Percentiles rank a stretch among this genome's conserved stretches.
Conservation (phyloP, 306 rosid species). For the Quercus agrifolia region DNA sequence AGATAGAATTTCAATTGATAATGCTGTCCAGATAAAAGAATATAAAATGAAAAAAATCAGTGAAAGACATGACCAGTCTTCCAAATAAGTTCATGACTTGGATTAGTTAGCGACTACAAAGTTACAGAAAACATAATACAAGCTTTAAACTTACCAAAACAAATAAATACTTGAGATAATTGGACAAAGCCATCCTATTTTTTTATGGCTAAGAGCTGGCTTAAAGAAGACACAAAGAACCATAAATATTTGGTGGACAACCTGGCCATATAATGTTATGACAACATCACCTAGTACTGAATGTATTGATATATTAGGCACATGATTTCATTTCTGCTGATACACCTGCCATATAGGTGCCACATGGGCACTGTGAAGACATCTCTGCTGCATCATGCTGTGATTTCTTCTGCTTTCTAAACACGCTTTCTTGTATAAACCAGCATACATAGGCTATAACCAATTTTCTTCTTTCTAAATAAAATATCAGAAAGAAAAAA, state of each 20-base stretch:
- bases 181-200: not conserved
- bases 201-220: not conserved
- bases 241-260: not conserved
- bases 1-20: constrained; percentile 15
- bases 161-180: not conserved
- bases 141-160: not conserved
- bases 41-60: not conserved
- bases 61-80: not conserved
- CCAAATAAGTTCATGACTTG: not conserved
- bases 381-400: not conserved
- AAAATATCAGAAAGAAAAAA: not conserved
- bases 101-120: not conserved
- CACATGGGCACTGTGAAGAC: not conserved
- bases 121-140: not conserved
- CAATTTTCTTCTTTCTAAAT: not conserved
- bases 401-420: not conserved
- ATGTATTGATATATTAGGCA: not conserved
- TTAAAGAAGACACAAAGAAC: not conserved
- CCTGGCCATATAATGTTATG: not conserved
- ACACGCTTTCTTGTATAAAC: not conserved
- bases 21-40: not conserved
- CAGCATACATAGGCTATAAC: not conserved
- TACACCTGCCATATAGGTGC: not conserved
- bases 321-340: not conserved
- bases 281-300: not conserved